A percentile compares a stretch with the other conserved stretches of the same genome.
Evolutionary conservation across 176 grass and related monocot species (phyloP).

Genomic region (Canna indica): DNA sequence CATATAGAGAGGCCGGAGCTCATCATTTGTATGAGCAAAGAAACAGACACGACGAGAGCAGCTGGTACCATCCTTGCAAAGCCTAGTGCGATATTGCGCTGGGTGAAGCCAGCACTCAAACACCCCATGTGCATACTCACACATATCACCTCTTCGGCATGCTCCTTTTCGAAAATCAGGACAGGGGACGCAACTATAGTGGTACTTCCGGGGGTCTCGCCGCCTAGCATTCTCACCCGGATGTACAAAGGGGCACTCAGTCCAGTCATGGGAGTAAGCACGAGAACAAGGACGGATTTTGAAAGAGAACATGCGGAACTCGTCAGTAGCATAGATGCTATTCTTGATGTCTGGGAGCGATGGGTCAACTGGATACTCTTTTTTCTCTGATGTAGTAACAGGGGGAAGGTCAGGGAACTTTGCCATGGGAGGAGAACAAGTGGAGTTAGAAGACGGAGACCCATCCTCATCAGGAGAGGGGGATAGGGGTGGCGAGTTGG

Average conservation of each 20-base stretch:
- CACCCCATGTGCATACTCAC: slow-evolving; percentile 79
- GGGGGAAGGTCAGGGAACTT: slow-evolving; percentile 1
- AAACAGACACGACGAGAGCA: slow-evolving; percentile 85
- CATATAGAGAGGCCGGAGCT: slow-evolving; percentile 59
- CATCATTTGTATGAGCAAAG: slow-evolving; percentile 75
- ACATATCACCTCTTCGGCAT: slow-evolving; percentile 61
- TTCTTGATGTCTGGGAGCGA: slow-evolving; percentile 79
- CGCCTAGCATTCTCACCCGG: slow-evolving; percentile 81
- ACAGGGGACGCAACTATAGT: slow-evolving; percentile 78
- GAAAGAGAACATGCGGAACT: slow-evolving; percentile 88
- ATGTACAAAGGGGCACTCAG: slow-evolving; percentile 86
- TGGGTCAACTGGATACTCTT: slow-evolving; percentile 80
- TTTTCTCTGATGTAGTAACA: slow-evolving; percentile 31
- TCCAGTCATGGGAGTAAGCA: slow-evolving; percentile 91
- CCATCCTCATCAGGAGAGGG: slow-evolving; percentile 22
- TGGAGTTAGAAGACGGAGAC: slow-evolving; percentile 40
- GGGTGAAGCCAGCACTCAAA: slow-evolving; percentile 98
- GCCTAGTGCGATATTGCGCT: slow-evolving; percentile 74
- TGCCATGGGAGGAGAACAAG: slow-evolving; percentile 31
- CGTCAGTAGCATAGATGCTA: slow-evolving; percentile 67
- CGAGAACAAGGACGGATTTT: slow-evolving; percentile 86
- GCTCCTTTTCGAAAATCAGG: slow-evolving; percentile 70
- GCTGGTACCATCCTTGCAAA: slow-evolving; percentile 65
- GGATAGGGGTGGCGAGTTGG: neutral
- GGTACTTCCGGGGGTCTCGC: slow-evolving; percentile 67